These are phyloP conservation scores for Phlyctochytrium planicorne DNA, from an alignment of 192 early-diverging fungal species.

Conservation along the genomic window DNA sequence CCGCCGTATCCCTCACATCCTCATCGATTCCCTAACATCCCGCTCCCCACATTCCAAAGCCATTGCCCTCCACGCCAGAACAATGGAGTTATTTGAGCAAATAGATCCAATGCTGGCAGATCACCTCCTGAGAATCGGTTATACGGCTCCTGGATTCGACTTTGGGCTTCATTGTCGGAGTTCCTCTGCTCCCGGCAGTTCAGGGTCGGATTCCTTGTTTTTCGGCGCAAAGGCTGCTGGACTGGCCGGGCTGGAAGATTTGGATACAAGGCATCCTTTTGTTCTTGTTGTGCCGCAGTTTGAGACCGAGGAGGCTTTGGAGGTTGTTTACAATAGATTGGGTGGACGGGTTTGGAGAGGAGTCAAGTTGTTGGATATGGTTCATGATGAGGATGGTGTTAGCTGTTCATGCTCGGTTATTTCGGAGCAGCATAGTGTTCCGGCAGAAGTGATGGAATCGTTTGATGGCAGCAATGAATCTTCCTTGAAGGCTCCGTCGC, in stretches of 20 bases:
- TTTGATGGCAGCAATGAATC: background rate
- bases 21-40: conserved; percentile 14
- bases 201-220: background rate
- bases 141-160: background rate
- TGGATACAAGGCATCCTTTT: background rate
- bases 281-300: background rate
- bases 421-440: background rate
- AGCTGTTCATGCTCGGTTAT: background rate
- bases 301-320: background rate
- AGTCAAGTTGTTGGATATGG: background rate
- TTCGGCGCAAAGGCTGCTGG: background rate
- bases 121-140: background rate
- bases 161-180: no score
- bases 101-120: background rate
- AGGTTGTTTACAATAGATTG: background rate
- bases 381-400: background rate
- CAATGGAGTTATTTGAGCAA: conserved; percentile 16
- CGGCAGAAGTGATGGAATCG: background rate
- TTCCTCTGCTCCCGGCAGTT: background rate
- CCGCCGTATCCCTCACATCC: conserved; percentile 17
- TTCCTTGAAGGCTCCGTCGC: background rate
- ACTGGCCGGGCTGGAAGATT: background rate
- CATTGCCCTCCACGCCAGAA: conserved; percentile 7
- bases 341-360: background rate
- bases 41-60: conserved; percentile 13